phyloP scores from a whole-genome alignment of 140 eudicot species.

The Oenanthe javanica region DNA sequence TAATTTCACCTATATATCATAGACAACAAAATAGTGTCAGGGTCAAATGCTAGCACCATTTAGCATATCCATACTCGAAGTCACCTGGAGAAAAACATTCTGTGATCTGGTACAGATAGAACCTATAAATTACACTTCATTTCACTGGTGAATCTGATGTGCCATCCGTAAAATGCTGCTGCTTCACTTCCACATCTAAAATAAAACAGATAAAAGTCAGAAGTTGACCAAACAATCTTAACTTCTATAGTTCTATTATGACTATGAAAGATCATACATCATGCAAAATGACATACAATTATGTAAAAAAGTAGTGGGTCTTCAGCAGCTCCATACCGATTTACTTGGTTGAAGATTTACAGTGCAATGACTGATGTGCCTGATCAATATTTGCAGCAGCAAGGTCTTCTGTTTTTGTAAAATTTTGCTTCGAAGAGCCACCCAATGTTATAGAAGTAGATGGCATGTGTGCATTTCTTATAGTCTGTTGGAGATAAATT shows the following conservation, averaged over 20 bases:
- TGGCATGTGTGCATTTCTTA: constrained; percentile 12
- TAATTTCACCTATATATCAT: background rate
- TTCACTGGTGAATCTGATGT: background rate
- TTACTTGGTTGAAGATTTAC: background rate
- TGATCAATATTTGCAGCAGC: background rate
- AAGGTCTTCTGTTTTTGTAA: background rate
- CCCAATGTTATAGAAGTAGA: background rate
- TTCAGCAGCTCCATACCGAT: background rate
- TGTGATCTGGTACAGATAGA: background rate
- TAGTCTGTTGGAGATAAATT: background rate
- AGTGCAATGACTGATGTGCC: background rate
- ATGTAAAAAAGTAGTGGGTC: background rate
- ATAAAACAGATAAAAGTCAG: background rate
- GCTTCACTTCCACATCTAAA: constrained; percentile 3
- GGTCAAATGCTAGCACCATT: constrained; percentile 1
- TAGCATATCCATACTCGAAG: background rate
- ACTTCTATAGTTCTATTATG: background rate
- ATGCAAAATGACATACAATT: background rate
- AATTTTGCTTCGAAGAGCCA: background rate
- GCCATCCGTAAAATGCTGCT: background rate
- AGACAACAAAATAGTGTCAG: background rate
- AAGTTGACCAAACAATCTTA: background rate
- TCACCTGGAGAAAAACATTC: background rate
- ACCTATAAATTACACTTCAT: background rate
- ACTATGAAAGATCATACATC: background rate